Evolutionary conservation across 2,329 filamentous ascomycete species (phyloP), one percentile per base, ranked within the genome.

Genomic region (Colletotrichum sp.): DNA sequence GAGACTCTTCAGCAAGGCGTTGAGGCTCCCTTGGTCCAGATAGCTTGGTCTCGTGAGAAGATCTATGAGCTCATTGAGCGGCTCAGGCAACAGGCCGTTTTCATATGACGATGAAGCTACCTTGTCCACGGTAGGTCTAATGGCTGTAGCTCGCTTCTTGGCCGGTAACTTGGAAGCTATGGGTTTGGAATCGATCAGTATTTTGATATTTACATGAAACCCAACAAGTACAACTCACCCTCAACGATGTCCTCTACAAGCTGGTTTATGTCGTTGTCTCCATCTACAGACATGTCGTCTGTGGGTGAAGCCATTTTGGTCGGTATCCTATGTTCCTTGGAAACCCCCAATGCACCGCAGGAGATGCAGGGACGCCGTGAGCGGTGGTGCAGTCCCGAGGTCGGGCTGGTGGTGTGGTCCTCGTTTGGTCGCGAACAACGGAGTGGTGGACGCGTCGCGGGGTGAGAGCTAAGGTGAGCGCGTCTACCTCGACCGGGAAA

Each of bases 1-100:
- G 66, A 97, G 86, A 76, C 94, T 94, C 77, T 93, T 94, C 79
- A 95, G 84, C 65, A 97, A 86, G 32, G 88, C 90, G 16, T 90
- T 92, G 32, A 93, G 88, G 78, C 92, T 95, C 32, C 92, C 92
- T 83, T 97, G 95, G 82, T 97, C 95, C 27, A 98, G 89, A 78
- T 93, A 87, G 78, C 89, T 94, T 62, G 92, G 92, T 27, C 87
- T 87, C 25, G 93, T 93, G 78, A 95, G 84, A 71, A 96, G 87
- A 74, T 93, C 89, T 78, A 97, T 85, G 36, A 97, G 87, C 69
- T 89, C 87, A 70, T 88, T 85, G 65, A 97, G 88, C 32, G 90
- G 88, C 52, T 89, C 86, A 8, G 90, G 87, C 55, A 91, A 86
- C 68, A 97, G 87, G 9, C 95, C 95, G 73, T 89, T 87, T 76